A percentile compares a stretch with the other conserved stretches of the same genome.
These are phyloP conservation scores for Xylariaceae sp. DNA, from an alignment of 2,329 filamentous ascomycete genomes.

Conservation along the genomic window DNA sequence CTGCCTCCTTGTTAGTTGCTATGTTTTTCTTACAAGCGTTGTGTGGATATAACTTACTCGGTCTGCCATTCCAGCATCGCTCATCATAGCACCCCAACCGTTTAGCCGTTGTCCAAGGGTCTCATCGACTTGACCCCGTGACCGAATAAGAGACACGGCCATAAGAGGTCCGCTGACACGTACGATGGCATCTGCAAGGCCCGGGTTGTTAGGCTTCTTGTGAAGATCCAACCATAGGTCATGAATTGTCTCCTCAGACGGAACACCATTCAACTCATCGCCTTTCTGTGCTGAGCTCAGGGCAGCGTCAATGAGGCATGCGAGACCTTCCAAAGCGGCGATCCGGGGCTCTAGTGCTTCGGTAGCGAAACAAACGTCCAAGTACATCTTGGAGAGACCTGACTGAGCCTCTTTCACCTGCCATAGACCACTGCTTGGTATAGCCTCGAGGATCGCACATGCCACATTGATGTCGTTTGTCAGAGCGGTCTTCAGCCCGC, in stretches of 20 bases:
- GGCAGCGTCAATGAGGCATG: conserved; percentile 39
- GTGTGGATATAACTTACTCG: conserved; percentile 38
- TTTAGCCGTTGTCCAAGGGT: conserved; percentile 25
- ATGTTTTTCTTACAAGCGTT: neutral
- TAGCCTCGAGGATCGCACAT: conserved; percentile 37
- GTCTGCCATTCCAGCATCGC: conserved; percentile 43
- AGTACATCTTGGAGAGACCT: conserved; percentile 40
- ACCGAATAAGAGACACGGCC: conserved; percentile 29
- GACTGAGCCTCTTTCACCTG: conserved; percentile 25
- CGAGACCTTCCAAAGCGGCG: conserved; percentile 44
- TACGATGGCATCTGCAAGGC: conserved; percentile 46
- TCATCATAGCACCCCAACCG: conserved; percentile 47
- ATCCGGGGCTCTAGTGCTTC: conserved; percentile 42
- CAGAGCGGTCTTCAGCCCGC: conserved; percentile 36
- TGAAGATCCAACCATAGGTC: conserved; percentile 39
- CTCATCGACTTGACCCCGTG: conserved; percentile 9
- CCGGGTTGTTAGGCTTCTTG: conserved; percentile 40
- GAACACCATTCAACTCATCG: conserved; percentile 28
- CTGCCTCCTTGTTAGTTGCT: conserved; percentile 32
- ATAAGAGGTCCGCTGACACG: conserved; percentile 43
- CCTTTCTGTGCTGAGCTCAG: conserved; percentile 25
- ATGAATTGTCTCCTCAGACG: conserved; percentile 33
- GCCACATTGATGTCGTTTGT: conserved; percentile 38
- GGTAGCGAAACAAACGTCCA: conserved; percentile 37
- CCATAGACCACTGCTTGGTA: conserved; percentile 28